Evolutionary conservation across 768 basidiomycete species (phyloP).

Genomic region (Austroboletus eburneus): DNA sequence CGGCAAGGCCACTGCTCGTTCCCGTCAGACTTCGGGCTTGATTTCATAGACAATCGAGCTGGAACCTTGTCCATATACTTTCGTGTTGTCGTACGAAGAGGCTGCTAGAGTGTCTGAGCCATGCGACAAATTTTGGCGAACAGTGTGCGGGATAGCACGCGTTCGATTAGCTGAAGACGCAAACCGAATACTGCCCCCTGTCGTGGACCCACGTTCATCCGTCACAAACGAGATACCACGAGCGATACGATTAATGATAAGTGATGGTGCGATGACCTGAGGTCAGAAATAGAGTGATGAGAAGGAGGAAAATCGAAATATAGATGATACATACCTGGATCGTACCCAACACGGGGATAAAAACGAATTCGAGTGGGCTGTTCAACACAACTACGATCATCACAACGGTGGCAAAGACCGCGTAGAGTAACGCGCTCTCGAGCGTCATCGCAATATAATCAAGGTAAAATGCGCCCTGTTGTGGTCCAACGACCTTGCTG

Average conservation of each 20-base stretch:
- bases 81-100: conserved; percentile 3
- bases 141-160: not conserved
- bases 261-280: conserved; percentile 14
- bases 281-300: not conserved
- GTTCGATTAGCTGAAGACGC: not conserved
- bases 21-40: conserved; percentile 10
- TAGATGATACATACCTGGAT: not conserved
- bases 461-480: conserved; percentile 19
- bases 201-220: not conserved
- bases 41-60: conserved; percentile 10
- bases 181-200: conserved; percentile 10
- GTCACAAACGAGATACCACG: conserved; percentile 19
- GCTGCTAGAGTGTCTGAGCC: conserved; percentile 11
- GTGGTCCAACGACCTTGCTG: conserved; percentile 3
- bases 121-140: not conserved
- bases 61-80: not conserved
- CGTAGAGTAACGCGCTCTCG: conserved; percentile 21
- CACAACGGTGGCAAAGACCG: conserved; percentile 7
- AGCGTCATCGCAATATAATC: conserved; percentile 25
- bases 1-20: too few relatives aligned
- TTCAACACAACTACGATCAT: conserved; percentile 15
- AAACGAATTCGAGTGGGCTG: conserved; percentile 21
- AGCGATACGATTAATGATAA: conserved; percentile 22
- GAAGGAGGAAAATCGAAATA: not conserved
- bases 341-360: conserved; percentile 14